A percentile compares a stretch with the other conserved stretches of the same genome.
These are phyloP conservation scores for Conticribra weissflogii DNA, from an alignment of 108 stramenopile species.

Conservation along the genomic window DNA sequence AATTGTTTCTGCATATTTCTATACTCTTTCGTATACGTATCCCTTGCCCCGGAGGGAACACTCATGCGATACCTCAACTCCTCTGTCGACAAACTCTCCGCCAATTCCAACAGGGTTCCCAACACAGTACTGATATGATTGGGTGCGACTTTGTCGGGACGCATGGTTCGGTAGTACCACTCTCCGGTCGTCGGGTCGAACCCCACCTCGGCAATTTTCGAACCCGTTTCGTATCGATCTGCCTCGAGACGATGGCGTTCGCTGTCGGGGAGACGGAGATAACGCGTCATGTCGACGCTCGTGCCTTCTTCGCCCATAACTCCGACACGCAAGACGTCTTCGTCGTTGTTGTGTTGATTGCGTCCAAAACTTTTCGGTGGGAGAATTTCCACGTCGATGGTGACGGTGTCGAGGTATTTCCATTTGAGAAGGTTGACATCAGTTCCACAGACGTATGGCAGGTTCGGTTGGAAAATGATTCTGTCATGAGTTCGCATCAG, in stretches of 20 bases:
- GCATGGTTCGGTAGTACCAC: conserved; percentile 92
- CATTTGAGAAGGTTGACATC: conserved; percentile 92
- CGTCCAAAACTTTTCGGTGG: conserved; percentile 48
- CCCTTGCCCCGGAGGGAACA: conserved; percentile 72
- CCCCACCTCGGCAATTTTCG: conserved; percentile 87
- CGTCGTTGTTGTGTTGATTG: conserved; percentile 32
- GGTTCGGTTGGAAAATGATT: conserved; percentile 86
- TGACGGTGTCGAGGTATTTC: conserved; percentile 97
- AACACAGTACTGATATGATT: conserved; percentile 88
- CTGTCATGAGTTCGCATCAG: neutral
- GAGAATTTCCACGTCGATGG: conserved; percentile 90
- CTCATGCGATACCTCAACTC: conserved; percentile 88
- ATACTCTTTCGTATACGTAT: conserved; percentile 83
- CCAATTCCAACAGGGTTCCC: conserved; percentile 86
- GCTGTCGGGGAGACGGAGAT: conserved; percentile 70
- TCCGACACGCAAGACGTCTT: conserved; percentile 62
- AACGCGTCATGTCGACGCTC: conserved; percentile 83
- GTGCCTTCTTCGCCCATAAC: conserved; percentile 81
- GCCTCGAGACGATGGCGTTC: conserved; percentile 87
- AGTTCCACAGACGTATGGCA: conserved; percentile 89
- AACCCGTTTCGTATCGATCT: conserved; percentile 63
- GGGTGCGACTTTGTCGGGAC: conserved; percentile 83
- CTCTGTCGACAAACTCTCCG: conserved; percentile 83
- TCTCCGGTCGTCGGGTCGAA: conserved; percentile 89
- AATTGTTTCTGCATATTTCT: conserved; percentile 81